Evolutionary conservation across 805 yeast genomes (phyloP), one percentile per base, ranked within the genome.

Genomic region (Candida bentonensis): DNA sequence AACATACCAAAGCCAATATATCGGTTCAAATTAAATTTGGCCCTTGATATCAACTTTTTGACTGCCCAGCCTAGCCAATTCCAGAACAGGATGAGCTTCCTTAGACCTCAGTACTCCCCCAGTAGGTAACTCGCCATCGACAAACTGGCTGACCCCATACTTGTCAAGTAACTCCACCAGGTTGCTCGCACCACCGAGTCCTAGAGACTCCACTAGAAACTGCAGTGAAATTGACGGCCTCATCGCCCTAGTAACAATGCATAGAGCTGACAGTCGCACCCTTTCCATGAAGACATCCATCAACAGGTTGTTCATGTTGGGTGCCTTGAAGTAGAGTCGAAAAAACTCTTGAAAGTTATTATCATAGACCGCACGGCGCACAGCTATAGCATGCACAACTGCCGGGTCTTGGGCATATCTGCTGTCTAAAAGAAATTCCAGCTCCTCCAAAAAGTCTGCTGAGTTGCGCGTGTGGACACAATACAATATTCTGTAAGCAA

Each of bases 11-110:
- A n/a, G n/a, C n/a, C n/a, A n/a, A n/a, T n/a, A n/a, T n/a, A n/a
- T n/a, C n/a, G n/a, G n/a, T n/a, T n/a, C n/a, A n/a, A n/a, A n/a
- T 42, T 46, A 63, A 5, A 61, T 69, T 62, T 88, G 96, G 1
- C 97, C 97, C 66, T 88, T 88, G 49, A 89, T 87, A 57, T 88
- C 96, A 13, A 88, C 78, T 70, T 79, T 47, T 65, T 73, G 51
- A 70, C 69, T 26, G 62, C 64, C 25, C 11, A 25, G 13, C 13
- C 27, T 7, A 25, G 7, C 27, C 13, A 25, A n/a, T n/a, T n/a
- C n/a, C n/a, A n/a, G n/a, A n/a, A n/a, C n/a, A n/a, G n/a, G n/a
- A n/a, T n/a, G n/a, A n/a, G n/a, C n/a, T n/a, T n/a, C n/a, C n/a
- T n/a, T n/a, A n/a, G n/a, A n/a, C n/a, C n/a, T n/a, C n/a, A n/a